Evolutionary conservation across 768 basidiomycete species (phyloP).

Genomic region (Dentipellis fragilis): DNA sequence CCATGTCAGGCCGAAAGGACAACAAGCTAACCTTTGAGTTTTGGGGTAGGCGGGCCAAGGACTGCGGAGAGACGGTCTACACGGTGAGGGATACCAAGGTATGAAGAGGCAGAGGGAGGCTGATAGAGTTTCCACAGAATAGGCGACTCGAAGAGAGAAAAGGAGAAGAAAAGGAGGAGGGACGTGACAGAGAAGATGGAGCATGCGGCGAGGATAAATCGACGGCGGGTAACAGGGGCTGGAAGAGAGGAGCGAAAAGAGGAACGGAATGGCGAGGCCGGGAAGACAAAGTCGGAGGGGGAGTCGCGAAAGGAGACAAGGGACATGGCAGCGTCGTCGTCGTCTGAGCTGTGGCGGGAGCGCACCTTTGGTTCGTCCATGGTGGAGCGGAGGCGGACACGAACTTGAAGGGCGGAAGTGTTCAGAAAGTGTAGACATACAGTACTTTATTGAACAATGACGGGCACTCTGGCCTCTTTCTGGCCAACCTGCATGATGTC

Average conservation of each 20-base stretch:
- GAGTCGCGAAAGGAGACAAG: neutral
- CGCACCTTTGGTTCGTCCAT: neutral
- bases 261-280: neutral
- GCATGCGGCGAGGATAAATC: neutral
- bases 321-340: neutral
- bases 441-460: no score
- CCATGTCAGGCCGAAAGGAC: no score
- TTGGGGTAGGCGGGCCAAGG: constrained; percentile 41
- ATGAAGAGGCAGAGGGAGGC: neutral
- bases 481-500: no score
- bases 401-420: no score
- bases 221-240: neutral
- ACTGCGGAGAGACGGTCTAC: constrained; percentile 1
- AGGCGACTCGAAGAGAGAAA: neutral
- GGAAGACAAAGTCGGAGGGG: neutral
- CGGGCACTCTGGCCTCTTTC: no score
- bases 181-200: neutral
- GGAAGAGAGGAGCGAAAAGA: neutral
- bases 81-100: neutral
- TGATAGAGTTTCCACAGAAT: neutral
- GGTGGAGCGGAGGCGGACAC: neutral
- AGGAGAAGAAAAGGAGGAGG: neutral
- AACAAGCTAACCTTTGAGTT: constrained; percentile 39
- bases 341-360: neutral
- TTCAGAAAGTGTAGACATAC: no score